Conservation (phyloP, 2,329 filamentous ascomycete genomes). For the Lasiodiplodia sp. region DNA sequence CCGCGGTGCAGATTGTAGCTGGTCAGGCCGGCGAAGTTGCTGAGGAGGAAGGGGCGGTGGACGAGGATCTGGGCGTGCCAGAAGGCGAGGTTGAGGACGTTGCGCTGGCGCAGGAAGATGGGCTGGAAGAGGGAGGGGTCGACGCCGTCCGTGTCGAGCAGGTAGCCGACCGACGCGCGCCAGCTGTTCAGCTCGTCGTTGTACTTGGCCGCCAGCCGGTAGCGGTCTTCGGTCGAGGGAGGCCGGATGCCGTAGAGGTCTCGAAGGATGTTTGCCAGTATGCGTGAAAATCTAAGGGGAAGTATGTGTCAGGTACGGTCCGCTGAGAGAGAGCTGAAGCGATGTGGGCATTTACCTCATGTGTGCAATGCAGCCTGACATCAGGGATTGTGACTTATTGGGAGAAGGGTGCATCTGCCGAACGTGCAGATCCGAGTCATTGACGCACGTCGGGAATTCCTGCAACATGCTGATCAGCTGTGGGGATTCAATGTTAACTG, state of each 20-base stretch:
- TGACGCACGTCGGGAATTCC: conserved; percentile 45
- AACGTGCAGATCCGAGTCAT: conserved; percentile 43
- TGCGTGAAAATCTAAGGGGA: conserved; percentile 48
- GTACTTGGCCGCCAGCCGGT: conserved; percentile 52
- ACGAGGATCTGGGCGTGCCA: conserved; percentile 64
- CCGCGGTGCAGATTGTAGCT: conserved; percentile 36
- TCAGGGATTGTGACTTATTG: conserved; percentile 46
- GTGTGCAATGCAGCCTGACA: conserved; percentile 56
- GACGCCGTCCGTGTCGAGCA: conserved; percentile 53
- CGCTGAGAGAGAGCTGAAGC: too few species aligned
- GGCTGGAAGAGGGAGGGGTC: conserved; percentile 55
- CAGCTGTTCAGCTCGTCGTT: conserved; percentile 53
- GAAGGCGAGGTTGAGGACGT: conserved; percentile 62
- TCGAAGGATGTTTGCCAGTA: conserved; percentile 53
- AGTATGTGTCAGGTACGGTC: rapidly evolving
- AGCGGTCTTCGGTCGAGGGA: conserved; percentile 41
- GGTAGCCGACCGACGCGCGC: conserved; percentile 54
- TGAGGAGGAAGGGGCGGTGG: conserved; percentile 62
- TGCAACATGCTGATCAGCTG: conserved; percentile 38
- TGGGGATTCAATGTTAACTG: conserved; percentile 51
- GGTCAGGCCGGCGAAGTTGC: conserved; percentile 48
- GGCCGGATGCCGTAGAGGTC: conserved; percentile 54
- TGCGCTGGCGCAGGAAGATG: conserved; percentile 62
- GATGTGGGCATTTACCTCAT: conserved; percentile 40
- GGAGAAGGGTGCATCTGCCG: conserved; percentile 40